These are phyloP conservation scores for Drechslerella stenobrocha DNA, from an alignment of 2,329 filamentous ascomycete genomes.

Conservation along the genomic window DNA sequence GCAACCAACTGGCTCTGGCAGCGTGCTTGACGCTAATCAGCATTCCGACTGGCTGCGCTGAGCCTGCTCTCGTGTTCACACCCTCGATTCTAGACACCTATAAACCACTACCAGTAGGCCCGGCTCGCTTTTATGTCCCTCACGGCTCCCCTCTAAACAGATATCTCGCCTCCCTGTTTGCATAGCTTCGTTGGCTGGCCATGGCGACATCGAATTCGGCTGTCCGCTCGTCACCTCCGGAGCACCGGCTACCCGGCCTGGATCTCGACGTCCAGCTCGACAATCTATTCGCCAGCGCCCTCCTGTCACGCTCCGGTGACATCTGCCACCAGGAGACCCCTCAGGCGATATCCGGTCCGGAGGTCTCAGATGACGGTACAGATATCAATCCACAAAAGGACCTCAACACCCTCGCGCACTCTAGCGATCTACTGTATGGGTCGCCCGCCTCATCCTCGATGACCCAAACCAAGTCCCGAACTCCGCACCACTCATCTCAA, in stretches of 20 bases:
- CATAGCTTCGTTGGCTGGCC: constrained; percentile 8
- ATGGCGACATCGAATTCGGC: constrained; percentile 34
- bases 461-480: constrained; percentile 24
- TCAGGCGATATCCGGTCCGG: constrained; percentile 3
- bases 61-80: neutral
- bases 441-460: constrained; percentile 28
- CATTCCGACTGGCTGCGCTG: neutral
- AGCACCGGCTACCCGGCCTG: constrained; percentile 26
- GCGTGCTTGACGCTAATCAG: neutral
- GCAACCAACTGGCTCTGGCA: neutral
- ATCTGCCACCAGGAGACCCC: constrained; percentile 30
- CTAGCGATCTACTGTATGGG: constrained; percentile 31
- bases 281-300: constrained; percentile 29
- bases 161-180: constrained; percentile 4
- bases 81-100: neutral
- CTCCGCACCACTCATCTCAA: constrained; percentile 23
- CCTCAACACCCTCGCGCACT: constrained; percentile 19
- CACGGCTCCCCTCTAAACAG: neutral
- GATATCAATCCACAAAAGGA: constrained; percentile 26
- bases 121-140: constrained; percentile 7
- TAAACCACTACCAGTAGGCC: neutral
- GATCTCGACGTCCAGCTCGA: constrained; percentile 38
- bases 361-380: constrained; percentile 29
- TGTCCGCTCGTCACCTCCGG: constrained; percentile 22
- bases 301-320: constrained; percentile 40